Conservation (phyloP, 495 filamentous ascomycete species). For the Neurospora sp. region DNA sequence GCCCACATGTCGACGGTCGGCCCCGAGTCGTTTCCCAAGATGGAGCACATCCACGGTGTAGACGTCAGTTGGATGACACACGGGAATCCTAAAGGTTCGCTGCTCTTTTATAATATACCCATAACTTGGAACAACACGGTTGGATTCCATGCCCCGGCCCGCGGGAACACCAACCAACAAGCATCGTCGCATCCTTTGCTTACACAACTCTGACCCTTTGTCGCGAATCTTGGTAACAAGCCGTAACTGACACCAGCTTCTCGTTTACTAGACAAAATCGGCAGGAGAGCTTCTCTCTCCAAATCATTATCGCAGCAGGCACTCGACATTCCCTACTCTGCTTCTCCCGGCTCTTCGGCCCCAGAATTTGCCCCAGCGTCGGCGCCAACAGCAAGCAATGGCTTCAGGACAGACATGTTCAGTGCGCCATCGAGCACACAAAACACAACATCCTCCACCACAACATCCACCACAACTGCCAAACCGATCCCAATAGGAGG, state of each 20-base stretch:
- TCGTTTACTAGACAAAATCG: slow-evolving; percentile 11
- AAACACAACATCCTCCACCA: neutral
- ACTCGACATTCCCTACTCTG: slow-evolving; percentile 6
- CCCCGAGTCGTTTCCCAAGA: slow-evolving; percentile 19
- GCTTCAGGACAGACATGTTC: slow-evolving; percentile 1
- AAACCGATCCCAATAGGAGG: slow-evolving; percentile 16
- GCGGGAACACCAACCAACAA: neutral
- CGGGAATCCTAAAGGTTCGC: slow-evolving; percentile 38
- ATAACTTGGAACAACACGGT: neutral
- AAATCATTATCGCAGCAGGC: slow-evolving; percentile 14
- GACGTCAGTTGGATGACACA: slow-evolving; percentile 60
- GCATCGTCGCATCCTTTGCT: neutral
- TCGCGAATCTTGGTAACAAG: neutral
- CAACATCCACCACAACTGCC: slow-evolving; percentile 18
- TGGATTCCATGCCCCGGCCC: neutral
- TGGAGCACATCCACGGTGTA: slow-evolving; percentile 55
- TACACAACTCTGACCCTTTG: neutral
- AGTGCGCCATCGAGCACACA: neutral
- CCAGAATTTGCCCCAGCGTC: neutral
- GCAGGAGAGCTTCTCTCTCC: slow-evolving; percentile 5
- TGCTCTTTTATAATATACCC: neutral
- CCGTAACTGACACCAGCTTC: neutral
- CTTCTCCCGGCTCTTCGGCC: slow-evolving; percentile 1
- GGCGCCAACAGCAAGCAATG: slow-evolving; percentile 1
- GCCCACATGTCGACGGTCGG: neutral